Evolutionary conservation across 805 yeast genomes (phyloP).

Genomic region (Ogataea paraovalis): DNA sequence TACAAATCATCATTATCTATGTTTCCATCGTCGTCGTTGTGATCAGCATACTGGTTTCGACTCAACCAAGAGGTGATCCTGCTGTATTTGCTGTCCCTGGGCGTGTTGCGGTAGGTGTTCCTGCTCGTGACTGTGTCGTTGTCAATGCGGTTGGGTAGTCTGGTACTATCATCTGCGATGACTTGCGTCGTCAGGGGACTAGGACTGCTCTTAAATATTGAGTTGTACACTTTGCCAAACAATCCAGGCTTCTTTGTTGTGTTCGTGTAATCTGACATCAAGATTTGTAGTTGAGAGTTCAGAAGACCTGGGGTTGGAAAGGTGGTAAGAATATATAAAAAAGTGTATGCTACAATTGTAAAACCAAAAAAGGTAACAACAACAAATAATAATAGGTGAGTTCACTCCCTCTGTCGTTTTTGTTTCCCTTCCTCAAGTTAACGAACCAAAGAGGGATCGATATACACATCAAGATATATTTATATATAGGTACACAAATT

Average conservation of each 20-base stretch:
- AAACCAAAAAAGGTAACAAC: too few relatives aligned
- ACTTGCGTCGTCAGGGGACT: conserved; percentile 18
- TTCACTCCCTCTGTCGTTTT: too few relatives aligned
- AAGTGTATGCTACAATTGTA: too few relatives aligned
- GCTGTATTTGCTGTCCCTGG: background rate
- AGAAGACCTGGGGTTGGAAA: too few relatives aligned
- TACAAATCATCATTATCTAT: conserved; percentile 30
- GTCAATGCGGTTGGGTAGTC: background rate
- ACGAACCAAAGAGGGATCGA: too few relatives aligned
- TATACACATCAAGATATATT: too few relatives aligned
- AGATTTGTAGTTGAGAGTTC: too few relatives aligned
- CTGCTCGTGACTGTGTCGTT: background rate
- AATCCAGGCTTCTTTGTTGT: conserved; percentile 9
- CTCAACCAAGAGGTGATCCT: conserved; percentile 22
- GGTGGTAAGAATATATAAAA: too few relatives aligned
- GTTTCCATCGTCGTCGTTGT: conserved; percentile 25
- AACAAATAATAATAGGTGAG: too few relatives aligned
- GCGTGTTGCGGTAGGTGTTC: background rate
- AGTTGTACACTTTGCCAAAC: conserved; percentile 18
- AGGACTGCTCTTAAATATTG: conserved; percentile 13
- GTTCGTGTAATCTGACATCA: conserved; percentile 7
- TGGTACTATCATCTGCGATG: background rate
- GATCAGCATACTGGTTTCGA: conserved; percentile 29
- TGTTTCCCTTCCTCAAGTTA: too few relatives aligned
- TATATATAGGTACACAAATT: too few relatives aligned